Evolutionary conservation across 257 asterid species (phyloP), one percentile per base, ranked within the genome.

Genomic region (Scutellaria baicalensis): DNA sequence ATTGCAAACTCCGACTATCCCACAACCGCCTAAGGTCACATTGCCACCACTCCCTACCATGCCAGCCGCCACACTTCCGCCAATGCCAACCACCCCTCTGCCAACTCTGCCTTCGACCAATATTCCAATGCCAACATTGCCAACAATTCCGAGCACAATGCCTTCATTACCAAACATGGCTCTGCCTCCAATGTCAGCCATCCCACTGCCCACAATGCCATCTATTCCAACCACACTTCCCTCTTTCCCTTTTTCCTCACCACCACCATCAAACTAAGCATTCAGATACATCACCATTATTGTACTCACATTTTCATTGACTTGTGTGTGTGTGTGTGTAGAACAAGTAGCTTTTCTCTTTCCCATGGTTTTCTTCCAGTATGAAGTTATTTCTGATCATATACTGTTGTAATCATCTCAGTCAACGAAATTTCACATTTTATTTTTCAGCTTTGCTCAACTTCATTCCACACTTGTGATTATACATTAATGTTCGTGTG

Each of bases 201-300:
- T n/a, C n/a, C n/a, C 40, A 62, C 64, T 72, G 8, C 83, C 83
- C 9, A 68, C 66, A 31, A 73, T 80, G 54, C 84, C 84, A 9
- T 59, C 78, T 17, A 16, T 73, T 40, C 80, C 75, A 23, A 59
- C 74, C 4, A 64, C 76, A 1, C 55, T 81, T 33, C 82, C 82
- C 5, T 71, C 79, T 65, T 51, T 81, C 31, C 31, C 87, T 83
- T 12, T 54, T 66, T 65, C 58, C 74, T 36, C 88, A 7, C 74
- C 84, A 5, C 83, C 81, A 14, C 76, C 83, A 31, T 80, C 80
- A 74, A 65, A 72, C 67, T 78, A 70, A 49, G 51, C 3, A 1
- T 45, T 33, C 8, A 58, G 35, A 75, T 69, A 13, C 18, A 10
- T 33, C 16, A 9, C 31, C 7, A 9, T 17, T 36, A 65, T 35